Evolutionary conservation across 164 flowering plant species (phyloP), one percentile per base, ranked within the genome.

Genomic region (Stephania japonica): DNA sequence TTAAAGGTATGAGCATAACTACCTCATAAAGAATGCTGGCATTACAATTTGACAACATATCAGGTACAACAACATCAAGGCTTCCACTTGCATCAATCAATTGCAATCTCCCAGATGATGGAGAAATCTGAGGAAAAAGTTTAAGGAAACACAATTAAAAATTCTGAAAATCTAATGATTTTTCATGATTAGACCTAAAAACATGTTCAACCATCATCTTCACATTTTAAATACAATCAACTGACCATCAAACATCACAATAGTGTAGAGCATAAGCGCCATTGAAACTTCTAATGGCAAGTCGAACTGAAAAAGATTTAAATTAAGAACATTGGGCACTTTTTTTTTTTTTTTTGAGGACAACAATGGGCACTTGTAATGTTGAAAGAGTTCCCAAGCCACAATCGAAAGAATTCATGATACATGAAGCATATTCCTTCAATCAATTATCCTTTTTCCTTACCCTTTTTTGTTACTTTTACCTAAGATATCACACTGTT

Each of bases 1-100:
- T 63, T 8, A 65, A 50, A 14, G 53, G 18, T 65, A 7, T 10
- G 74, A 44, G 13, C 50, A 47, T 27, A 42, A 69, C 78, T 68
- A 95, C 99, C 99, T 91, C 92, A 76, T 79, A 89, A 63, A 93
- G 80, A 64, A 75, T 84, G 65, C 76, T 67, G 65, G 70, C 66
- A 65, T 84, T 70, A 85, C 85, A 86, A 74, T 77, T 59, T 53
- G 86, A 81, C 75, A 88, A 84, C 76, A 93, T 86, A 68, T 90
- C 90, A 42, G 90, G 89, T 71, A 89, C 68, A 11, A 91, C 78
- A 75, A 83, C 87, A 79, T 95, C 97, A 79, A 93, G 81, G 73
- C 85, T 76, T n/a, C 96, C 93, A 72, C 92, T 89, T 49, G 86
- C 89, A 84, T 95, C 99, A 78, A 83, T 78, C 82, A 90, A 81